Percentiles rank a stretch among this genome's conserved stretches.
Evolutionary conservation across 2,329 filamentous ascomycete genomes (phyloP).

Genomic region (Massarina eburnea): DNA sequence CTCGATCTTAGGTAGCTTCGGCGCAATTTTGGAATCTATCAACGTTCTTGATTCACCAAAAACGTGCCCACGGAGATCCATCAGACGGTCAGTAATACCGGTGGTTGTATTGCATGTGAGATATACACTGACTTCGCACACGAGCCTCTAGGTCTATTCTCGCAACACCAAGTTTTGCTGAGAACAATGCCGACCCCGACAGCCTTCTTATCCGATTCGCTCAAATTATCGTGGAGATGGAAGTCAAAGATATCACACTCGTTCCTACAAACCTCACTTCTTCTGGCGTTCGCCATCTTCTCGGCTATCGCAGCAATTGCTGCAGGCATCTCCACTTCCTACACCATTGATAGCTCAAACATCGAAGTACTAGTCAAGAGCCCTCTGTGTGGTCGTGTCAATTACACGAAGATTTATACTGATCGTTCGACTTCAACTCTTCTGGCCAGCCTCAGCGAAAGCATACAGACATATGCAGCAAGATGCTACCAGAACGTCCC

Average conservation of each 20-base stretch:
- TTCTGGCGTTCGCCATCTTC: neutral
- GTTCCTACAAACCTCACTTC: conserved; percentile 4
- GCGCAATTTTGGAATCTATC: conserved; percentile 13
- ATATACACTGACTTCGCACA: too few species aligned
- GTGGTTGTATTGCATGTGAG: too few species aligned
- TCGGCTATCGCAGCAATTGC: conserved; percentile 6
- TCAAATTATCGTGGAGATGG: conserved; percentile 15
- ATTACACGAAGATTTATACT: neutral
- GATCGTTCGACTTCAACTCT: neutral
- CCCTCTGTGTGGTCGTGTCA: conserved; percentile 4
- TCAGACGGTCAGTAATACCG: too few species aligned
- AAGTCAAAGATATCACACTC: neutral
- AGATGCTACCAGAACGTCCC: conserved; percentile 3
- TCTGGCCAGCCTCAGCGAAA: neutral
- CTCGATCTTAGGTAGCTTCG: too few species aligned
- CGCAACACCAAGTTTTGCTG: conserved; percentile 15
- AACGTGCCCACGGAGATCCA: conserved; percentile 7
- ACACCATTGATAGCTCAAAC: conserved; percentile 5
- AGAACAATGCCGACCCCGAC: conserved; percentile 13
- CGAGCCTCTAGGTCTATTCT: too few species aligned
- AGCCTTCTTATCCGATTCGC: conserved; percentile 9
- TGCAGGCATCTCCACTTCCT: conserved; percentile 11
- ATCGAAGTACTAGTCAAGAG: conserved; percentile 12
- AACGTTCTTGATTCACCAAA: conserved; percentile 10
- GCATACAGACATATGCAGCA: conserved; percentile 2